Evolutionary conservation across 2,329 filamentous ascomycete species (phyloP).

Genomic region (Dendrostoma leiphaemia): DNA sequence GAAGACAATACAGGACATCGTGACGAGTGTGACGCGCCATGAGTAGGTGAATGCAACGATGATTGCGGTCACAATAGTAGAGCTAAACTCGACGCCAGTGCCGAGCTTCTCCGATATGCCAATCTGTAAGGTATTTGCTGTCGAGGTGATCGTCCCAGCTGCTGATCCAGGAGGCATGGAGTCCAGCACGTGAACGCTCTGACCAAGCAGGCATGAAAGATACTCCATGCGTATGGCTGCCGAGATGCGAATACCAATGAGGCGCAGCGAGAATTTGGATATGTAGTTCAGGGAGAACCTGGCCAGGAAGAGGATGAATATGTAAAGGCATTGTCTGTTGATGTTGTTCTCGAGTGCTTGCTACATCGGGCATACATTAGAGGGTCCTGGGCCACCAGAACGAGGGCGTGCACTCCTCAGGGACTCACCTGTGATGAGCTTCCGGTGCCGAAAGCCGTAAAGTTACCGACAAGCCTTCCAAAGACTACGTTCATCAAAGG

Average conservation of each 20-base stretch:
- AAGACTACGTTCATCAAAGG: constrained; percentile 62
- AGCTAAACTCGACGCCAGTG: constrained; percentile 53
- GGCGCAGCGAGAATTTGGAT: constrained; percentile 55
- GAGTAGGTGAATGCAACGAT: constrained; percentile 55
- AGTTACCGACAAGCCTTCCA: constrained; percentile 47
- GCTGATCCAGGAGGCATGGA: constrained; percentile 61
- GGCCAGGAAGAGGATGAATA: constrained; percentile 14
- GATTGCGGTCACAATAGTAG: constrained; percentile 51
- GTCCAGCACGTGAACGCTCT: constrained; percentile 68
- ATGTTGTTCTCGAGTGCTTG: background rate
- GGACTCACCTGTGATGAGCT: constrained; percentile 8
- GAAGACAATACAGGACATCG: constrained; percentile 54
- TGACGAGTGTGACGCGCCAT: constrained; percentile 60
- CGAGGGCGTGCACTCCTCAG: too few species aligned
- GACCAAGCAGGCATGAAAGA: constrained; percentile 59
- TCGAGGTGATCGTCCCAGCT: constrained; percentile 61
- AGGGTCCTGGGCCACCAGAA: too few species aligned
- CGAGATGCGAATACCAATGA: constrained; percentile 61
- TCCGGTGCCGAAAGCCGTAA: constrained; percentile 33
- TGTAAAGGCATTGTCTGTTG: constrained; percentile 6
- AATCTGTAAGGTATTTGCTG: constrained; percentile 62
- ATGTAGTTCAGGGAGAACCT: constrained; percentile 9
- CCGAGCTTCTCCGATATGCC: constrained; percentile 65
- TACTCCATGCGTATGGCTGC: constrained; percentile 63
- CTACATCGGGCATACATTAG: background rate